phyloP scores from a whole-genome alignment of 768 basidiomycete species.

The Crassisporium funariophilum region DNA sequence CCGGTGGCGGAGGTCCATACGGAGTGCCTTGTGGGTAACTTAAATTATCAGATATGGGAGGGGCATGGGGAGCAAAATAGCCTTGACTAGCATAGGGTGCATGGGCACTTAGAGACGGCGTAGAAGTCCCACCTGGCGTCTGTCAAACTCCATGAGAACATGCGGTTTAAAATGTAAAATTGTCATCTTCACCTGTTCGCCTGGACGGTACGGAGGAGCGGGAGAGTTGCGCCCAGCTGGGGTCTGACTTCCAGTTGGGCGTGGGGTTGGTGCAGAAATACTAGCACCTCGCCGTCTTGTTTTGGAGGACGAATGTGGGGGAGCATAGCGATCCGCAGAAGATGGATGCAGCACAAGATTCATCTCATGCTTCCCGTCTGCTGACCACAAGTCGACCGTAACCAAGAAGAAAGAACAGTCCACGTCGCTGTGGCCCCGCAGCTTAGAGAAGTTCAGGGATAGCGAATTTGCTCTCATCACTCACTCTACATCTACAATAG shows the following conservation, averaged over 20 bases:
- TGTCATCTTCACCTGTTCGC: constrained; percentile 44
- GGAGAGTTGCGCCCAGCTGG: constrained; percentile 49
- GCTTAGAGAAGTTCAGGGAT: constrained; percentile 12
- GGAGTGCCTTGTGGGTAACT: constrained; percentile 42
- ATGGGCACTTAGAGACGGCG: constrained; percentile 43
- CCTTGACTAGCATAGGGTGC: constrained; percentile 43
- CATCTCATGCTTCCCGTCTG: constrained; percentile 78
- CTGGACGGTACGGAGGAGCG: constrained; percentile 43
- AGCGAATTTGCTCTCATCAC: constrained; percentile 29
- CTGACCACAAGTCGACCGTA: constrained; percentile 92
- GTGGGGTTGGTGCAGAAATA: constrained; percentile 35
- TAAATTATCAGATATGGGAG: constrained; percentile 42
- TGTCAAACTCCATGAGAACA: constrained; percentile 5
- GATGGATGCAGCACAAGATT: constrained; percentile 90
- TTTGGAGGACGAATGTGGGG: constrained; percentile 45
- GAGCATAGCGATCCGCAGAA: constrained; percentile 73
- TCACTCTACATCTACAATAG: constrained; percentile 74
- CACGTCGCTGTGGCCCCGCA: constrained; percentile 58
- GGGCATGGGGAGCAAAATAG: constrained; percentile 46
- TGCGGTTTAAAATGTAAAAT: not conserved
- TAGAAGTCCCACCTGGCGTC: constrained; percentile 24
- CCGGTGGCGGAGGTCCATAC: constrained; percentile 44
- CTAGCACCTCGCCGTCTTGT: constrained; percentile 44
- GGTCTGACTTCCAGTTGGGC: constrained; percentile 46
- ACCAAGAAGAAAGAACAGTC: constrained; percentile 89